Evolutionary conservation across 257 asterid genomes (phyloP).

Genomic region (Nicotiana noctiflora): DNA sequence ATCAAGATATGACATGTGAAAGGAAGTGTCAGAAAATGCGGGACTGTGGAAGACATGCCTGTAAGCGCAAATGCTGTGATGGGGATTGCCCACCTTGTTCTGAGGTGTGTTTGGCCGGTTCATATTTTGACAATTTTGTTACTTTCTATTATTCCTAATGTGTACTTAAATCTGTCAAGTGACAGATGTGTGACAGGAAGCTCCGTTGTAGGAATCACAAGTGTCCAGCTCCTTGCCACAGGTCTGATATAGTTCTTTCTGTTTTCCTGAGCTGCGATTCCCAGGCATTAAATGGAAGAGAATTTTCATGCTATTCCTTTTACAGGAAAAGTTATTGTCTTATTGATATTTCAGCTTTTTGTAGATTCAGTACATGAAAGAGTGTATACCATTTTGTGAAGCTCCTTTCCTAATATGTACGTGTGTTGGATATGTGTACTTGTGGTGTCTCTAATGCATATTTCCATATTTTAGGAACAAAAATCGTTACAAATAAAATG

Average conservation of each 20-base stretch:
- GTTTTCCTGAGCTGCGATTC: not conserved
- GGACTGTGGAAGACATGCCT: slow-evolving; percentile 88
- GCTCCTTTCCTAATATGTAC: not conserved
- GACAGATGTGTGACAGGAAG: slow-evolving; percentile 83
- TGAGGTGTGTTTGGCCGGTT: slow-evolving; percentile 48
- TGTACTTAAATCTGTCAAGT: slow-evolving; percentile 7
- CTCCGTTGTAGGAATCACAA: slow-evolving; percentile 95
- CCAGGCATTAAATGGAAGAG: not conserved
- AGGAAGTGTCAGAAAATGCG: slow-evolving; percentile 79
- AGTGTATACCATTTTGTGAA: not conserved
- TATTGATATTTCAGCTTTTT: not conserved
- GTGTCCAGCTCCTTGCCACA: slow-evolving; percentile 96
- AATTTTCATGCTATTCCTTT: slow-evolving; percentile 6
- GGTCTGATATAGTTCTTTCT: slow-evolving; percentile 34
- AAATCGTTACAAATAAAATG: not conserved
- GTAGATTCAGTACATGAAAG: not conserved
- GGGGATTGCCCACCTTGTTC: slow-evolving; percentile 96
- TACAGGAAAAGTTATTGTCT: not conserved
- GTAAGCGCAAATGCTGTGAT: slow-evolving; percentile 91
- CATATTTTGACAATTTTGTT: not conserved
- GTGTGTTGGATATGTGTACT: not conserved
- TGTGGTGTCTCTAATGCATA: not conserved
- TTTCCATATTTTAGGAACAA: not conserved
- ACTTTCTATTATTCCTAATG: not conserved
- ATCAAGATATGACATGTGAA: slow-evolving; percentile 87